Evolutionary conservation across 139 green algal genomes (phyloP).

Genomic region (Coelastrella sp.): DNA sequence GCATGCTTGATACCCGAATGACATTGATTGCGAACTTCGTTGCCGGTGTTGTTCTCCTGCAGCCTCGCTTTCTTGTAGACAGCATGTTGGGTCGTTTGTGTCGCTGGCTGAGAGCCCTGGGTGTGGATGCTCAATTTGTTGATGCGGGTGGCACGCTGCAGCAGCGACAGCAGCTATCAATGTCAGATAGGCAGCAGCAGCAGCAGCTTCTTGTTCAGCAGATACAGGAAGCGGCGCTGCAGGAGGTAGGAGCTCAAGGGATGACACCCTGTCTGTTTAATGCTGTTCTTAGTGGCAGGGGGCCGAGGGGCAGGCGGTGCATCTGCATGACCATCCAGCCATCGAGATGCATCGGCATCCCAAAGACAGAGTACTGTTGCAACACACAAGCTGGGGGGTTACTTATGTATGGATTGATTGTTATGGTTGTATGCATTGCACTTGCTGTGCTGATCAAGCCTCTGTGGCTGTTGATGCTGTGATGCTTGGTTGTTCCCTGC

Average conservation of each 20-base stretch:
- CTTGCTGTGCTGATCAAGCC: no score
- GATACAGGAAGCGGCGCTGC: conserved; percentile 19
- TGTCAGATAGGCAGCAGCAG: neutral
- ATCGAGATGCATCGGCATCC: no score
- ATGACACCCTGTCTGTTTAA: no score
- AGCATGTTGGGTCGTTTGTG: conserved; percentile 68
- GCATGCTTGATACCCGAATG: neutral
- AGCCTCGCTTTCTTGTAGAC: conserved; percentile 65
- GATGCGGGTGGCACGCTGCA: conserved; percentile 16
- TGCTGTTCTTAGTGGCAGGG: no score
- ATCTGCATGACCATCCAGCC: no score
- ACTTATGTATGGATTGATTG: no score
- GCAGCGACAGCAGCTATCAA: conserved; percentile 17
- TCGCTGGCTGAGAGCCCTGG: conserved; percentile 68
- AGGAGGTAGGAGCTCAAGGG: neutral
- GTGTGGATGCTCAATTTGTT: conserved; percentile 62
- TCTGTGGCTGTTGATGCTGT: no score
- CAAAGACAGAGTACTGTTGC: no score
- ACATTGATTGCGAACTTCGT: neutral
- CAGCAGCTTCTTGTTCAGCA: neutral
- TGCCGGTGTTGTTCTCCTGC: neutral
- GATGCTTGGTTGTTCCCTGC: neutral
- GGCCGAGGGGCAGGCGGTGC: neutral
- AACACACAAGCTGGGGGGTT: no score
- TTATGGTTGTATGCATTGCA: no score